Evolutionary conservation across 202 grass and related monocot genomes (phyloP), one percentile per base, ranked within the genome.

Genomic region (Hordeum pubiflorum): DNA sequence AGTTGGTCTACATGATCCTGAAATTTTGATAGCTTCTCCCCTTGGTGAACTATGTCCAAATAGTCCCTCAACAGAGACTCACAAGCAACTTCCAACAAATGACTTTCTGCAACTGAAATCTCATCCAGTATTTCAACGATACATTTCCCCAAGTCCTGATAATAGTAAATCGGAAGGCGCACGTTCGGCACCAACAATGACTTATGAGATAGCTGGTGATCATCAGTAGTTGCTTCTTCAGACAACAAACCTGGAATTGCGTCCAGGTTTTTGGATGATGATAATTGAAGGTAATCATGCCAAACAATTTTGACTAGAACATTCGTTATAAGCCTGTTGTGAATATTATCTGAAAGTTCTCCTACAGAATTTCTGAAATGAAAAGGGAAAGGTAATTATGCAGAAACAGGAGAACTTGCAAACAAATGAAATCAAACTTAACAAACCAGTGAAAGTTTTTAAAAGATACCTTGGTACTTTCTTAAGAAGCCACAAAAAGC

Each of bases 401-500:
- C 67, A 58, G 44, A 61, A 80, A 82, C 5, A 62, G 15, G 2
- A 79, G 66, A 65, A 24, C 1, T 75, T 59, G n/a, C n/a, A 86
- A 79, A 50, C 11, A 86, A 66, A 66, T 74, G 63, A 77, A 80
- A 74, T 76, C 37, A 86, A 81, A 88, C 44, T 23, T 5, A 18
- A 79, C 50, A 41, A 63, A 60, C 64, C 27, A 83, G 55, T 40
- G 24, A 31, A 83, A 61, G 26, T 80, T 78, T 62, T 62, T 24
- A 79, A 72, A 75, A 24, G 36, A 63, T 82, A 94, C 94, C 94
- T 97, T 17, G 89, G 85, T 59, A 23, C 40, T 80, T 89, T 86
- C 71, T 86, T 74, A 73, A 97, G 81, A 72, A 89, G 84, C 83
- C 86, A 94, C 67, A 97, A 76, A 89, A 94, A 92, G 37, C 86